phyloP scores from a whole-genome alignment of 345 rosid species.

The Rubroshorea leprosula region DNA sequence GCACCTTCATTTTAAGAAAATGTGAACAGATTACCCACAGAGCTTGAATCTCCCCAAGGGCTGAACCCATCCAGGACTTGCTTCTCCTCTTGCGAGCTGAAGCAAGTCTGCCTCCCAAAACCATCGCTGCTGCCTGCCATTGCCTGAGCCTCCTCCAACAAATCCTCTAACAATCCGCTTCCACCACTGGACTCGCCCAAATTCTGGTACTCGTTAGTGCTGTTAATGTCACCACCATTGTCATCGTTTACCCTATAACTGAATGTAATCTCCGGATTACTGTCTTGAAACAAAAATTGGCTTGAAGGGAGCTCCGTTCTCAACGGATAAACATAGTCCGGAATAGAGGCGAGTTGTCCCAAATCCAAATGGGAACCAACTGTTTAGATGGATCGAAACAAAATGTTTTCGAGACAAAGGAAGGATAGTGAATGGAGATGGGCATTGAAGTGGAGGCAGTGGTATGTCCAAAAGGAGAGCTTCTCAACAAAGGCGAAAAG shows the following conservation, averaged over 20 bases:
- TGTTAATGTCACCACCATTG: not conserved
- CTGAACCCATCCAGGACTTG: no score
- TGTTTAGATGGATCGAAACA: slow-evolving; percentile 12
- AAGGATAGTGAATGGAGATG: slow-evolving; percentile 8
- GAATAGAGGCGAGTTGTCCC: slow-evolving; percentile 22
- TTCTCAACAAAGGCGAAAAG: slow-evolving; percentile 25
- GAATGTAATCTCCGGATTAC: slow-evolving; percentile 12
- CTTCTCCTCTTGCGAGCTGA: no score
- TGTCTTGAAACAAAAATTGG: slow-evolving; percentile 39
- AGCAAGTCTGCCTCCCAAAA: no score
- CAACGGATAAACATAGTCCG: slow-evolving; percentile 20
- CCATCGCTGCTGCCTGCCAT: no score
- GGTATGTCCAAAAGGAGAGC: slow-evolving; percentile 30
- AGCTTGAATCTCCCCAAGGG: no score
- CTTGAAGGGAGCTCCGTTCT: slow-evolving; percentile 74
- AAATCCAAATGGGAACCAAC: slow-evolving; percentile 24
- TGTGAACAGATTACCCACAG: no score
- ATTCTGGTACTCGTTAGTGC: not conserved
- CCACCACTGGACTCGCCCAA: slow-evolving; percentile 17
- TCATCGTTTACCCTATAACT: slow-evolving; percentile 11
- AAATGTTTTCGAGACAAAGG: slow-evolving; percentile 25
- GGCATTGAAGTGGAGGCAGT: slow-evolving; percentile 18
- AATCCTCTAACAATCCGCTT: slow-evolving; percentile 47
- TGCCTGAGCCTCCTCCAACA: no score
- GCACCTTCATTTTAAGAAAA: no score